Evolutionary conservation across 2,329 filamentous ascomycete genomes (phyloP), one percentile per base, ranked within the genome.

Genomic region (Phyllosticta paracitricarpa): DNA sequence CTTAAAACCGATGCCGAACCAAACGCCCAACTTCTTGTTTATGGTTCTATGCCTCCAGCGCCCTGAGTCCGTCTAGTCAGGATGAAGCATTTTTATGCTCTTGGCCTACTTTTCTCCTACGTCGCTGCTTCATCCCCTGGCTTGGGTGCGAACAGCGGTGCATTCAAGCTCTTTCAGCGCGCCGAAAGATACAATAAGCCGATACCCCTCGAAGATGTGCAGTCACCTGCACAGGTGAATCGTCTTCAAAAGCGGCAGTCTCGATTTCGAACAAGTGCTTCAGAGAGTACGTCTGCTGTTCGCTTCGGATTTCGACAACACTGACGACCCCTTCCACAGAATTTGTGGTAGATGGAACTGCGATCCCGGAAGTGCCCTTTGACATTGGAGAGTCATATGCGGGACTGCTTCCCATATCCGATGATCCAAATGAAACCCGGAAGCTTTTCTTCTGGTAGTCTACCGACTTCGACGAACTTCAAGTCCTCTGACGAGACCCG

Each of bases 331-430:
- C 6, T 19, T 24, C 33, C 19, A n/a, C 63, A 86, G 84, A 80
- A 65, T 89, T 85, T 64, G 81, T 79, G 24, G 84, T 89, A 51
- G 82, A 90, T 66, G 84, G 87, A 2, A 80, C 78, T 2, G 77
- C 72, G 0, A 82, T 91, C 56, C 88, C 88, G 0, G 85, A 89
- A 19, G 84, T 91, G 0, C 69, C 80, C 26, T 91, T 89, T 63
- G 87, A 91, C 64, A 75, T 89, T 59, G 81, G 81, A 24, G 84
- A 88, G 71, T 84, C 81, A 0, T 87, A 87, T 65, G 81, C 84
- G n/a, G 85, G 85, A 19, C 70, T 82, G 19, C 70, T 88, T 28
- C 84, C 85, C 5, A 83, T 88, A 58, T 79, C 78, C 1, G 72
- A 75, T 48, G 68, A 76, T 17, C 70, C 76, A 0, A 69, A 81